These are phyloP conservation scores for Bruguiera hainesii DNA, from an alignment of 441 rosid species.

Conservation along the genomic window DNA sequence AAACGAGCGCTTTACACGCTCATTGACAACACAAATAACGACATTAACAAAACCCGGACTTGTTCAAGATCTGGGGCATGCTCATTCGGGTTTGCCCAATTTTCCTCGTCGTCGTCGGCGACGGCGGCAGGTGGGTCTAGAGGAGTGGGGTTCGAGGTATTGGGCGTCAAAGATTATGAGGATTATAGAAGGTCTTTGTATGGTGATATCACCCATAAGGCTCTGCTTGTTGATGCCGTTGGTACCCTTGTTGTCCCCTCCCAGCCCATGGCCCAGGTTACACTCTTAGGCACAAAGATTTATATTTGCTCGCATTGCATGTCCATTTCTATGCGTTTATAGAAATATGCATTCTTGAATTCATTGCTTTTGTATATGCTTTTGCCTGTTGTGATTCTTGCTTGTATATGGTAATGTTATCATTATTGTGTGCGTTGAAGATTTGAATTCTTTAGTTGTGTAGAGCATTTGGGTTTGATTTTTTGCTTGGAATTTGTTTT, in stretches of 20 bases:
- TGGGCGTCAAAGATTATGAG: slow-evolving; percentile 65
- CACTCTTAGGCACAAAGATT: too few relatives aligned
- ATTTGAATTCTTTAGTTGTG: neutral
- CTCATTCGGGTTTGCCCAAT: slow-evolving; percentile 15
- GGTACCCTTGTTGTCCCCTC: slow-evolving; percentile 92
- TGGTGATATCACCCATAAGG: slow-evolving; percentile 81
- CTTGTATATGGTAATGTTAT: neutral
- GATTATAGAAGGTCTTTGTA: slow-evolving; percentile 79
- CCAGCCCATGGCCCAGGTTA: slow-evolving; percentile 93
- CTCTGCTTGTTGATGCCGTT: slow-evolving; percentile 83
- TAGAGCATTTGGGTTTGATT: too few relatives aligned
- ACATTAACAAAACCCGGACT: neutral
- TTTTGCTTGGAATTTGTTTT: too few relatives aligned
- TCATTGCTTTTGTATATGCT: neutral
- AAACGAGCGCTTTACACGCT: slow-evolving; percentile 26
- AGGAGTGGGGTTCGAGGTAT: slow-evolving; percentile 32
- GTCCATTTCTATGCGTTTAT: too few relatives aligned
- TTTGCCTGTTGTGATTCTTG: neutral
- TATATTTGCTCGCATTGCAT: too few relatives aligned
- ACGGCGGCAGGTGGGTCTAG: slow-evolving; percentile 20
- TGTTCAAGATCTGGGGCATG: slow-evolving; percentile 14
- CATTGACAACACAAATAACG: neutral
- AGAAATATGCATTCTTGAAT: too few relatives aligned
- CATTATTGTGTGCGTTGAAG: neutral
- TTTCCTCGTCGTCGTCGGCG: slow-evolving; percentile 30